These are phyloP conservation scores for Phialophora chinensis DNA, from an alignment of 2,329 filamentous ascomycete species.

Conservation along the genomic window DNA sequence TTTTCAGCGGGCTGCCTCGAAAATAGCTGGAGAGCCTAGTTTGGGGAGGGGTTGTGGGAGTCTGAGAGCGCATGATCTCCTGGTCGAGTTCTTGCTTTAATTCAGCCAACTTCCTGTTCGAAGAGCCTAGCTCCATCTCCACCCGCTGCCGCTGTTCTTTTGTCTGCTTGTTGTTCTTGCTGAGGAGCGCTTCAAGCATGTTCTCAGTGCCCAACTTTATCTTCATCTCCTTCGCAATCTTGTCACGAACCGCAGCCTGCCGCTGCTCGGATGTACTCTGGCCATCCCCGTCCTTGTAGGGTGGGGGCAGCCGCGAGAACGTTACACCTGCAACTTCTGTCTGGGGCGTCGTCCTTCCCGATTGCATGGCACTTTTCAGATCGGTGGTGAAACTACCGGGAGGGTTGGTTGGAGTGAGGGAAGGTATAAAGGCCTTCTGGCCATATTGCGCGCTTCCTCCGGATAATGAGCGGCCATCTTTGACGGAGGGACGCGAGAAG, in stretches of 20 bases:
- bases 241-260: conserved; percentile 77
- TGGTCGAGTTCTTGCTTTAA: conserved; percentile 64
- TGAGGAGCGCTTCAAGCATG: conserved; percentile 90
- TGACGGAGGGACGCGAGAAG: conserved; percentile 42
- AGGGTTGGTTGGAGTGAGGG: conserved; percentile 60
- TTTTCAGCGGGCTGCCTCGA: conserved; percentile 60
- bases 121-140: conserved; percentile 87
- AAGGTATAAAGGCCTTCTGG: conserved; percentile 68
- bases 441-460: conserved; percentile 66
- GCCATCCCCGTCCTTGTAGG: conserved; percentile 65
- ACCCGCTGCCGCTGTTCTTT: conserved; percentile 81
- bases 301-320: conserved; percentile 26
- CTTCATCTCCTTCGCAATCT: conserved; percentile 93
- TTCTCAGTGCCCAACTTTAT: conserved; percentile 98
- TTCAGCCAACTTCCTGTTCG: conserved; percentile 73
- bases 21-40: conserved; percentile 63
- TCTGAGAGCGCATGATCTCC: conserved; percentile 64
- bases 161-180: conserved; percentile 93
- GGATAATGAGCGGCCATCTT: conserved; percentile 64
- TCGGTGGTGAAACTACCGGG: conserved; percentile 90
- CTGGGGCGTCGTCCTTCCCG: conserved; percentile 64
- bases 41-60: conserved; percentile 56
- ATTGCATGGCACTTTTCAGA: conserved; percentile 70
- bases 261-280: conserved; percentile 70
- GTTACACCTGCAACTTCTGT: conserved; percentile 28